Percentiles rank a stretch among this genome's conserved stretches.
phyloP scores from a whole-genome alignment of 805 yeast genomes.

The Metschnikowia orientalis region DNA sequence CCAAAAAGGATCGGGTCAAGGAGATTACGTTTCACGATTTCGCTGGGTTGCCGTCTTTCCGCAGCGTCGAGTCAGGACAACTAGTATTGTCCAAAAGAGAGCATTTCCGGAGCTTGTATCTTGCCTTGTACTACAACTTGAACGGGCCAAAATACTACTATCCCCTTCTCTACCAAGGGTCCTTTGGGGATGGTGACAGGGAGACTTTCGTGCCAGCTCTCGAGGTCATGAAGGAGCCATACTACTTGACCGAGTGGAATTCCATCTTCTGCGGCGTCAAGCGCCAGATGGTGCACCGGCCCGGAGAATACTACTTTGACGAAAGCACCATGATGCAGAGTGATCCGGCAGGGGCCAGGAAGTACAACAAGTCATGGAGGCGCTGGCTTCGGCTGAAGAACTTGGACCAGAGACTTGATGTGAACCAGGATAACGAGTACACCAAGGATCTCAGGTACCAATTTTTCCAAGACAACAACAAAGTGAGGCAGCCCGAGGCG shows the following conservation, averaged over 20 bases:
- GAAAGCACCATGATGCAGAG: conserved; percentile 33
- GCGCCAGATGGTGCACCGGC: conserved; percentile 4
- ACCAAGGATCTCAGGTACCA: conserved; percentile 21
- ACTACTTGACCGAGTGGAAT: conserved; percentile 21
- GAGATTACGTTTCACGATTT: conserved; percentile 29
- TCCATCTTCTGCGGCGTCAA: conserved; percentile 16
- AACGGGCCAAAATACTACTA: conserved; percentile 28
- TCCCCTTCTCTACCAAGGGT: conserved; percentile 33
- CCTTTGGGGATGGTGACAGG: conserved; percentile 32
- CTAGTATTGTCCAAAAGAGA: conserved; percentile 31
- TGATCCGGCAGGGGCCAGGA: conserved; percentile 22
- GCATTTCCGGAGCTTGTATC: conserved; percentile 28
- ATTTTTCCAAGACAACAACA: conserved; percentile 14
- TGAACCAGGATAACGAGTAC: conserved; percentile 26
- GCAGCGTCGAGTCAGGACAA: conserved; percentile 35
- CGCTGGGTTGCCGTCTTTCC: conserved; percentile 27
- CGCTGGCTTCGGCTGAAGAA: conserved; percentile 21
- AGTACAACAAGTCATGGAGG: conserved; percentile 24
- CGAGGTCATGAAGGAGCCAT: conserved; percentile 31
- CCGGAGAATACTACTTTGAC: conserved; percentile 14
- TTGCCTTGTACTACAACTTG: conserved; percentile 33
- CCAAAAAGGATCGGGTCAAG: conserved; percentile 14
- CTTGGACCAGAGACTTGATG: conserved; percentile 28
- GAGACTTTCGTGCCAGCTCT: conserved; percentile 39
- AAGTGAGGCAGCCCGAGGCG: conserved; percentile 19